Evolutionary conservation across 2,329 filamentous ascomycete species (phyloP).

Genomic region (Trichoderma atroviride): DNA sequence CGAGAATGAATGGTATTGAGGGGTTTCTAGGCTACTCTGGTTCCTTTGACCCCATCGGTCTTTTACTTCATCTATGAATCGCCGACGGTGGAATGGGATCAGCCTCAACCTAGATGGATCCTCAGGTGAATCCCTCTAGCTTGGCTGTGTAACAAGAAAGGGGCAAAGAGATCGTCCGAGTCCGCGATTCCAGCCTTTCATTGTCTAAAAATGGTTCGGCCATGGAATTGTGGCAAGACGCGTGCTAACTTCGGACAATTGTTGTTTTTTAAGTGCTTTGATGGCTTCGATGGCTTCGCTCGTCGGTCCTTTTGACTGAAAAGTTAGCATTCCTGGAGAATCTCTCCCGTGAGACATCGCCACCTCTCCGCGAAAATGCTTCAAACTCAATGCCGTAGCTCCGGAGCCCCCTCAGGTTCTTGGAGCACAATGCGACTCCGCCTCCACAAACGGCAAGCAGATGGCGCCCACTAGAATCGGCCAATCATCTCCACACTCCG

Average conservation of each 20-base stretch:
- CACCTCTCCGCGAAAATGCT: neutral
- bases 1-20: neutral
- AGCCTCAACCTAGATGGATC: neutral
- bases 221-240: slow-evolving; percentile 12
- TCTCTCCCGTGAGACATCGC: neutral
- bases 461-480: slow-evolving; percentile 17
- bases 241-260: neutral
- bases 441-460: slow-evolving; percentile 15
- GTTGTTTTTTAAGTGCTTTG: neutral
- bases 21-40: neutral
- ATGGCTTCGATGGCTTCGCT: neutral
- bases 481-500: neutral
- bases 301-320: slow-evolving; percentile 5
- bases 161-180: neutral
- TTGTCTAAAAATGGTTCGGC: neutral
- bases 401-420: neutral
- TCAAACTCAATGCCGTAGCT: slow-evolving; percentile 11
- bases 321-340: neutral
- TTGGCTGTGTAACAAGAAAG: neutral
- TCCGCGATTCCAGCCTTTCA: neutral
- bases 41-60: neutral
- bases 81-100: slow-evolving; percentile 3
- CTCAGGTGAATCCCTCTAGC: neutral
- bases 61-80: neutral
- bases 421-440: slow-evolving; percentile 14